Conservation (phyloP, 164 flowering plant genomes). For the Brasenia schreberi region DNA sequence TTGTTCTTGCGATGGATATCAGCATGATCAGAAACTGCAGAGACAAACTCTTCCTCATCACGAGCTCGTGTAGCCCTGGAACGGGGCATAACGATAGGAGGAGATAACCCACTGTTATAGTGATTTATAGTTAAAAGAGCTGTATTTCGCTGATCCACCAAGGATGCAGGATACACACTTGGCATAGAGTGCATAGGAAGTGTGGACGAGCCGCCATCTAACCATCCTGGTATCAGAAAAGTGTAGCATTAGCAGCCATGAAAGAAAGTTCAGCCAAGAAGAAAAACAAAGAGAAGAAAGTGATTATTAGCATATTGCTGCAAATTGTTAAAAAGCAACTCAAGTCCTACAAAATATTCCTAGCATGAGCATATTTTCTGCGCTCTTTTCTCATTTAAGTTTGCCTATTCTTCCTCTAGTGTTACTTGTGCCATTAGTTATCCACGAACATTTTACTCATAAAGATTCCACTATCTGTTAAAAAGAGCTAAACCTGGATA, state of each 20-base stretch:
- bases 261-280: background rate
- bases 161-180: background rate
- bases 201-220: background rate
- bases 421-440: too few relatives aligned
- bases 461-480: too few relatives aligned
- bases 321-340: background rate
- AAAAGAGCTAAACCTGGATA: too few relatives aligned
- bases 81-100: background rate
- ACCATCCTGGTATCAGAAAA: background rate
- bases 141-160: background rate
- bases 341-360: background rate
- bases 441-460: too few relatives aligned
- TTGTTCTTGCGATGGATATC: slow-evolving; percentile 1
- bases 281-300: background rate
- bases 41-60: background rate
- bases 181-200: background rate
- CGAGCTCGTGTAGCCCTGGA: background rate
- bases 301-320: background rate
- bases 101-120: background rate
- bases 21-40: background rate
- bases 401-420: too few relatives aligned
- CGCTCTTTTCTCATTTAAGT: too few relatives aligned
- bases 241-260: background rate
- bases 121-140: background rate
- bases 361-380: background rate